These are phyloP conservation scores for Neurospora pannonica DNA, from an alignment of 495 filamentous ascomycete species.

Conservation along the genomic window DNA sequence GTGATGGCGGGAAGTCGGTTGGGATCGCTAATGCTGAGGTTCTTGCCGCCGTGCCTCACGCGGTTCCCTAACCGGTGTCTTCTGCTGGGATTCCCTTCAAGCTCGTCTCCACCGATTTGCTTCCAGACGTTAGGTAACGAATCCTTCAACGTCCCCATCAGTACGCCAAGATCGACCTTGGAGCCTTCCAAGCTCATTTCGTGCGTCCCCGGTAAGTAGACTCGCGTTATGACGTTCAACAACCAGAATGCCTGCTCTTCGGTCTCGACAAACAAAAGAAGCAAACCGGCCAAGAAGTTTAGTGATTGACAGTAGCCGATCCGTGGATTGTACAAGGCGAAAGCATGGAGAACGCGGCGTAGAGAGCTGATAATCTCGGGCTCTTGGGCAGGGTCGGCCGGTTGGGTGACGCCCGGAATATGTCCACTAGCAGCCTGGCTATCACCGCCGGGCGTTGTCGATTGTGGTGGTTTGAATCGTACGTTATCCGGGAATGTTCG, in stretches of 20 bases:
- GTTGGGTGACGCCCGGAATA: background rate
- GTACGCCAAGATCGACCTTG: conserved; percentile 87
- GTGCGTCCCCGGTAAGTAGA: conserved; percentile 86
- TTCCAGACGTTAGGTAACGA: conserved; percentile 78
- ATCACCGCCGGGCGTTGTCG: conserved; percentile 1
- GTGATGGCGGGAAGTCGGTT: conserved; percentile 77
- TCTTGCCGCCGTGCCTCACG: conserved; percentile 14
- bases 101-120: conserved; percentile 72
- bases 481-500: conserved; percentile 95
- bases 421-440: background rate
- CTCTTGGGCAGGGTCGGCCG: conserved; percentile 42
- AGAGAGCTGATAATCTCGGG: conserved; percentile 71
- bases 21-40: conserved; percentile 23
- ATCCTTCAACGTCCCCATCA: conserved; percentile 79
- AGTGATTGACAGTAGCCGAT: conserved; percentile 96
- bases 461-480: conserved; percentile 62
- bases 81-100: conserved; percentile 41
- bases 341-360: conserved; percentile 78
- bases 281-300: conserved; percentile 90
- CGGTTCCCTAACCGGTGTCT: conserved; percentile 28
- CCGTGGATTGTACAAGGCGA: conserved; percentile 76
- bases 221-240: conserved; percentile 80
- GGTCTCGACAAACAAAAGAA: conserved; percentile 79
- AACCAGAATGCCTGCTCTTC: conserved; percentile 94
- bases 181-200: conserved; percentile 86